These are phyloP conservation scores for Plantago elongata DNA, from an alignment of 257 asterid species.

Conservation along the genomic window DNA sequence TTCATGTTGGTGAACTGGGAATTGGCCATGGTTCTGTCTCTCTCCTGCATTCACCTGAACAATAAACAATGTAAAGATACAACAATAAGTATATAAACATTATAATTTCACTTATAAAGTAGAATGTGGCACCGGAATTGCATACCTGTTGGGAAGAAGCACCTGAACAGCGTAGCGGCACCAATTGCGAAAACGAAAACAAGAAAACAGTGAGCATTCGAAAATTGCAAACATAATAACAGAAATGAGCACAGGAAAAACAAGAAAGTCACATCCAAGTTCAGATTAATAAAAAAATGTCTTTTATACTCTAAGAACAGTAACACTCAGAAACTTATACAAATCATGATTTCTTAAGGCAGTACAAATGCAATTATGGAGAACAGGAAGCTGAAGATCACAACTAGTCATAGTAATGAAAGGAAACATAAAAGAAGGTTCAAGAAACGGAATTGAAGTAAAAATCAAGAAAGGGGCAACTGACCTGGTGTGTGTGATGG, in stretches of 20 bases:
- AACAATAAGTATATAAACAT: not conserved
- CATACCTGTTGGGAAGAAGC: conserved; percentile 63
- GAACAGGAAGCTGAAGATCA: not conserved
- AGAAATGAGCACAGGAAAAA: too few relatives aligned
- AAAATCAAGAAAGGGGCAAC: not conserved
- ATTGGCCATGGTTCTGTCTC: conserved; percentile 23
- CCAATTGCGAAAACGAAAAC: conserved; percentile 23
- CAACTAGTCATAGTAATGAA: not conserved
- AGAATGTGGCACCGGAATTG: too few relatives aligned
- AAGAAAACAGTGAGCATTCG: not conserved
- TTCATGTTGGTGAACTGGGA: conserved; percentile 23
- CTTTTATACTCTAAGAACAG: too few relatives aligned
- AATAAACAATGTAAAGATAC: not conserved
- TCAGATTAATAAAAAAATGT: too few relatives aligned
- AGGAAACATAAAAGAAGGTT: not conserved
- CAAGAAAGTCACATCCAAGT: too few relatives aligned
- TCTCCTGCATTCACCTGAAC: conserved; percentile 46
- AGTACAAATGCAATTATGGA: not conserved
- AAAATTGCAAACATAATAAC: too few relatives aligned
- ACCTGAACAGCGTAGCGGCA: conserved; percentile 21
- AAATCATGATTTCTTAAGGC: too few relatives aligned
- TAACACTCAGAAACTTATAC: too few relatives aligned
- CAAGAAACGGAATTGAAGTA: not conserved
- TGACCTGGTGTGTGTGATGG: too few relatives aligned
- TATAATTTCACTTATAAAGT: too few relatives aligned